phyloP scores from a whole-genome alignment of 1,139 yeast genomes.

The Yamadazyma friedrichii region DNA sequence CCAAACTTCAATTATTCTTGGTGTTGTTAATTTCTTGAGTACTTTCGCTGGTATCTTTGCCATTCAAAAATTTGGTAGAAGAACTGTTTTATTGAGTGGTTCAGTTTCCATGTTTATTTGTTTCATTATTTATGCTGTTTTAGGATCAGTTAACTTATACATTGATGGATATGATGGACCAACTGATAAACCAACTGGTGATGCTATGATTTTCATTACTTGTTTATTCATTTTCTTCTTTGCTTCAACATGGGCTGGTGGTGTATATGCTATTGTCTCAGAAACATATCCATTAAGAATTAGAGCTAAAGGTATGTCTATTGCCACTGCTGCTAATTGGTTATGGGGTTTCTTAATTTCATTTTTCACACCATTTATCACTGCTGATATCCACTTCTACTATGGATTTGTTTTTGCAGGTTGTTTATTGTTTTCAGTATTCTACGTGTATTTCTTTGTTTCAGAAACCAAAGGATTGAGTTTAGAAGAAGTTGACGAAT shows the following conservation, averaged over 20 bases:
- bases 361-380: constrained; percentile 70
- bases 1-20: constrained; percentile 73
- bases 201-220: constrained; percentile 74
- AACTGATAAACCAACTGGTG: constrained; percentile 52
- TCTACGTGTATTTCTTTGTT: constrained; percentile 40
- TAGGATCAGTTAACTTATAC: constrained; percentile 61
- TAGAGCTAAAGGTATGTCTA: constrained; percentile 75
- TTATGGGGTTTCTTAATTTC: constrained; percentile 75
- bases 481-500: constrained; percentile 44
- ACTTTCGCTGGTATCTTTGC: constrained; percentile 67
- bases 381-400: constrained; percentile 42
- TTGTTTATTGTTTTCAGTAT: constrained; percentile 58
- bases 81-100: constrained; percentile 56
- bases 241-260: constrained; percentile 88
- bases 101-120: constrained; percentile 52
- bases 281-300: constrained; percentile 79
- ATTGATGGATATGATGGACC: constrained; percentile 45
- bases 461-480: constrained; percentile 50
- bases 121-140: constrained; percentile 59
- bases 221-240: constrained; percentile 80
- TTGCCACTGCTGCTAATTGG: constrained; percentile 79
- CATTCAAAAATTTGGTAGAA: constrained; percentile 71
- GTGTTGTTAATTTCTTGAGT: constrained; percentile 75
- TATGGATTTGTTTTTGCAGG: constrained; percentile 79
- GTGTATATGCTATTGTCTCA: constrained; percentile 70